A percentile compares a stretch with the other conserved stretches of the same genome.
Conservation (phyloP, 169 alveolate genomes). For the Eimeria praecox region DNA sequence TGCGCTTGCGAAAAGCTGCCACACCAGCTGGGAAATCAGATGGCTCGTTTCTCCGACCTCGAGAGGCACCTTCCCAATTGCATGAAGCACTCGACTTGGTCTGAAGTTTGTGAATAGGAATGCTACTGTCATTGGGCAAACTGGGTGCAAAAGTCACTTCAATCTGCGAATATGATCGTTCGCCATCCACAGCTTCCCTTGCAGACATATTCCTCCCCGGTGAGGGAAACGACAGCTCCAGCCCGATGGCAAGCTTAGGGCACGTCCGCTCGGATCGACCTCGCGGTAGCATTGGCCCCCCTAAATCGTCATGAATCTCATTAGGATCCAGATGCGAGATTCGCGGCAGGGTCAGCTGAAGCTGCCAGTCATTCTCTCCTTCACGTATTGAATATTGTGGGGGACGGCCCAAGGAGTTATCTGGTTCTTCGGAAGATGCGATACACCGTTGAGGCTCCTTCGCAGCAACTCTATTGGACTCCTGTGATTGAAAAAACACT, state of each 20-base stretch:
- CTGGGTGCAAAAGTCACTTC: background rate
- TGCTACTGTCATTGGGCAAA: background rate
- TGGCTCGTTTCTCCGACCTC: background rate
- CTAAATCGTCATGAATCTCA: background rate
- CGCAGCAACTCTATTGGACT: background rate
- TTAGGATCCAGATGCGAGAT: background rate
- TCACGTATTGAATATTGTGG: background rate
- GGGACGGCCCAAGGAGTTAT: background rate
- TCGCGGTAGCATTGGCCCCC: slow-evolving; percentile 14
- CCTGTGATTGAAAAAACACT: background rate
- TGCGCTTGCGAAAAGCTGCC: background rate
- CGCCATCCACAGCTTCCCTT: background rate
- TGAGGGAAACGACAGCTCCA: slow-evolving; percentile 19
- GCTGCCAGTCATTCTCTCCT: background rate
- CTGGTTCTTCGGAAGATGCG: background rate
- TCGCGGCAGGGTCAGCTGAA: background rate
- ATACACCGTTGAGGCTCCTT: background rate
- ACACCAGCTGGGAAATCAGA: background rate
- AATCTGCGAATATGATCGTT: background rate
- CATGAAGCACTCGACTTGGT: background rate
- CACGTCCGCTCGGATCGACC: background rate
- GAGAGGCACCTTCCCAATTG: background rate
- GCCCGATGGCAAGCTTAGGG: slow-evolving; percentile 3
- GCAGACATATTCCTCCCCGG: background rate
- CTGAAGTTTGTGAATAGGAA: background rate